Conservation (phyloP, 2,329 filamentous ascomycete genomes). For the Sporothrix pseudoabietina region DNA sequence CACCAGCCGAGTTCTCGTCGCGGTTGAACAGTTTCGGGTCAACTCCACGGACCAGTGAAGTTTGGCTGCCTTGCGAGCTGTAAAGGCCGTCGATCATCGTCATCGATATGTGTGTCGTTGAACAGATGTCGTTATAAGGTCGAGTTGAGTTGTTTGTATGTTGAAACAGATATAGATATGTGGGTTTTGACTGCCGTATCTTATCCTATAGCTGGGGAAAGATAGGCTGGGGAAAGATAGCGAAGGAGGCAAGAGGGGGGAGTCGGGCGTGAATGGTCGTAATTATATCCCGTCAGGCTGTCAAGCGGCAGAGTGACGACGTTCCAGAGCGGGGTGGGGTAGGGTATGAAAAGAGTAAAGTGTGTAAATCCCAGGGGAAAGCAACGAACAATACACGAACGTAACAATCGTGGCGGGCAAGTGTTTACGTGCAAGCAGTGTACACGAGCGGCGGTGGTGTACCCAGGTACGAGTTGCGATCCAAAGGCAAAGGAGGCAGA, state of each 20-base stretch:
- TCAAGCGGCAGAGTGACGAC: neutral
- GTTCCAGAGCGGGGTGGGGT: conserved; percentile 22
- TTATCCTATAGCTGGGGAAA: neutral
- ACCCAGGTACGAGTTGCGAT: conserved; percentile 10
- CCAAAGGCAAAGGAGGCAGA: conserved; percentile 12
- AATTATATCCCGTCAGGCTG: conserved; percentile 2
- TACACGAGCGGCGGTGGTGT: conserved; percentile 14
- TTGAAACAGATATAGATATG: neutral
- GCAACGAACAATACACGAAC: neutral
- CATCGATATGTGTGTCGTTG: neutral
- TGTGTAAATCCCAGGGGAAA: neutral
- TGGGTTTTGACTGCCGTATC: neutral
- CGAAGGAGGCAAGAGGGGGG: neutral
- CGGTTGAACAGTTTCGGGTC: conserved; percentile 41
- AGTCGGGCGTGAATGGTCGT: neutral
- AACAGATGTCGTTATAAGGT: neutral
- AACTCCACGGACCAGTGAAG: conserved; percentile 32
- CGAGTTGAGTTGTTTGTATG: neutral
- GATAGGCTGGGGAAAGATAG: neutral
- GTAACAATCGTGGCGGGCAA: conserved; percentile 1
- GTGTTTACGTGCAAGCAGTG: conserved; percentile 8
- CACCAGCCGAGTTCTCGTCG: conserved; percentile 49
- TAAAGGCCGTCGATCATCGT: conserved; percentile 44
- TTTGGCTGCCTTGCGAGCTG: conserved; percentile 33
- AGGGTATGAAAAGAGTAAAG: neutral